Evolutionary conservation across 83 land plant genomes (phyloP).

Genomic region (Larix sibirica): DNA sequence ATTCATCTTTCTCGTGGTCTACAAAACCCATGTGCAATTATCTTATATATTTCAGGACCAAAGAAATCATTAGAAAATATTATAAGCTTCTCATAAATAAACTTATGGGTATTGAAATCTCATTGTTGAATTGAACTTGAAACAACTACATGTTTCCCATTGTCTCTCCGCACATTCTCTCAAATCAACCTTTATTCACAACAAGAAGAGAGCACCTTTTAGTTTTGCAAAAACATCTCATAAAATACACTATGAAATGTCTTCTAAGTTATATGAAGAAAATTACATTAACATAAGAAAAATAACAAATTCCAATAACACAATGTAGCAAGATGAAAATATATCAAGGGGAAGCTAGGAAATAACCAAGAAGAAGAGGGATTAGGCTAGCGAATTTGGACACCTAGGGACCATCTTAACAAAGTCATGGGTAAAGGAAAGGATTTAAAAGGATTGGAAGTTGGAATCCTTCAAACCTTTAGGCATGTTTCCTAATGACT

Average conservation of each 20-base stretch:
- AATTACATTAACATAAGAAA: background rate
- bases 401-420: background rate
- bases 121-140: too few species aligned
- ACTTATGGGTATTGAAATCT: background rate
- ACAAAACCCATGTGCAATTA: background rate
- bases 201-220: constrained; percentile 1
- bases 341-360: background rate
- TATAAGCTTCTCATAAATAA: background rate
- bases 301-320: too few species aligned
- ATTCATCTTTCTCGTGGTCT: background rate
- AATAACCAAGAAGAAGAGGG: background rate
- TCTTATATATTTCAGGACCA: background rate
- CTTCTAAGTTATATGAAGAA: background rate
- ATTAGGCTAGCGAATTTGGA: background rate
- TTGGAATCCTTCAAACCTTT: background rate
- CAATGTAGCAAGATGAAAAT: background rate
- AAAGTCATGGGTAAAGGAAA: background rate
- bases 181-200: background rate
- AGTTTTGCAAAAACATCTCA: background rate
- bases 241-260: background rate
- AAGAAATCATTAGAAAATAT: background rate
- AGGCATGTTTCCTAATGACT: too few species aligned
- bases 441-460: background rate
- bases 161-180: too few species aligned
- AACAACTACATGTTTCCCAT: too few species aligned